phyloP scores from a whole-genome alignment of 2,329 filamentous ascomycete species.

The Neospermospora avenae region DNA sequence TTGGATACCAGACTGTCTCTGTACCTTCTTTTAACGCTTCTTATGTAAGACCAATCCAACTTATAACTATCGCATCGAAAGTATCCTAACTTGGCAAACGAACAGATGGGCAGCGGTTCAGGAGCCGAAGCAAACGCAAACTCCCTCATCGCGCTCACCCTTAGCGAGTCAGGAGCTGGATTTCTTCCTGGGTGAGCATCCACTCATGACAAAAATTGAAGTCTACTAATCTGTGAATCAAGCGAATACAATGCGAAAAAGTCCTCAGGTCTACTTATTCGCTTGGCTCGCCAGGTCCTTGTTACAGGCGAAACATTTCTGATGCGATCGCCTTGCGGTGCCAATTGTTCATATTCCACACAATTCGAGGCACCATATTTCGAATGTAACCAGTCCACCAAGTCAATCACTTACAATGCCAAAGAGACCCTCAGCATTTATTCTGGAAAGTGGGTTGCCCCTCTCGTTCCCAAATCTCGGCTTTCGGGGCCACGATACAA shows the following conservation, averaged over 20 bases:
- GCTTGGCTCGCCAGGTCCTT: slow-evolving; percentile 20
- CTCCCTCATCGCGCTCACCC: slow-evolving; percentile 13
- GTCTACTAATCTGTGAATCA: neutral
- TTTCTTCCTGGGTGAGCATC: slow-evolving; percentile 16
- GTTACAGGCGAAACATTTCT: slow-evolving; percentile 16
- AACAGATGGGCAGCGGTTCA: slow-evolving; percentile 27
- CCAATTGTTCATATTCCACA: slow-evolving; percentile 22
- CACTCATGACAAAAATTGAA: neutral
- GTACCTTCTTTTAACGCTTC: slow-evolving; percentile 26
- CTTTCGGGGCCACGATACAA: slow-evolving; percentile 12
- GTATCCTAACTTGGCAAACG: neutral
- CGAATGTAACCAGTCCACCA: slow-evolving; percentile 14
- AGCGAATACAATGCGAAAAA: neutral
- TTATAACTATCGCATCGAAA: neutral
- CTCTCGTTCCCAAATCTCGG: neutral
- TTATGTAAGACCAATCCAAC: slow-evolving; percentile 17
- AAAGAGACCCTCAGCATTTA: slow-evolving; percentile 7
- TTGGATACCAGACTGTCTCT: neutral
- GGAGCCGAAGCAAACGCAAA: slow-evolving; percentile 16
- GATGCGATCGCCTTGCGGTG: slow-evolving; percentile 21
- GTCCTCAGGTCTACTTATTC: slow-evolving; percentile 12
- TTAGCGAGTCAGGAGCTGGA: neutral
- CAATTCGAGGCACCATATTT: slow-evolving; percentile 22
- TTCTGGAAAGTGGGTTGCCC: slow-evolving; percentile 3
- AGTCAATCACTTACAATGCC: neutral